A percentile compares a stretch with the other conserved stretches of the same genome.
These are phyloP conservation scores for Lojkania enalia DNA, from an alignment of 2,329 filamentous ascomycete genomes.

Conservation along the genomic window DNA sequence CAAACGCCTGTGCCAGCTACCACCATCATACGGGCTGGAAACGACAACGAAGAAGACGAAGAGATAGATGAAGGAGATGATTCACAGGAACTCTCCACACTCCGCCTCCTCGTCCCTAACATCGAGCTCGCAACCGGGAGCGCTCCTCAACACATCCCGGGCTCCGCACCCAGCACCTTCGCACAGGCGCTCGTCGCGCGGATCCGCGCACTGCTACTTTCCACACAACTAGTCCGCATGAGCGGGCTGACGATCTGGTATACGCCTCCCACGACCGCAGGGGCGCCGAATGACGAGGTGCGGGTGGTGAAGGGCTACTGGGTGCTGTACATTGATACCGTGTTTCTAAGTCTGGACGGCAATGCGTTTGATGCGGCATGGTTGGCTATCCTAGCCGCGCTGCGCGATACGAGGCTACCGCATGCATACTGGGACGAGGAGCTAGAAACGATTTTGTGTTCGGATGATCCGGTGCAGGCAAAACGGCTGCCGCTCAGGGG, in stretches of 20 bases:
- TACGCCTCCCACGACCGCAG: conserved; percentile 50
- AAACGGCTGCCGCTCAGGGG: conserved; percentile 63
- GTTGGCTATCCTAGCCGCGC: conserved; percentile 78
- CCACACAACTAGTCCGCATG: conserved; percentile 66
- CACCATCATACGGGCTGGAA: conserved; percentile 16
- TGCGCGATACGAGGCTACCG: conserved; percentile 77
- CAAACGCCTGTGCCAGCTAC: conserved; percentile 21
- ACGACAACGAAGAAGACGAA: conserved; percentile 11
- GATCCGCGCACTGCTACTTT: conserved; percentile 75
- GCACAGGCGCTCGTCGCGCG: conserved; percentile 86
- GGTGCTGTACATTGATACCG: conserved; percentile 92
- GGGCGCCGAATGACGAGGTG: conserved; percentile 52
- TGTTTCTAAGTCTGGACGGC: conserved; percentile 90
- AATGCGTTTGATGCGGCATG: conserved; percentile 92
- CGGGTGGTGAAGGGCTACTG: conserved; percentile 80
- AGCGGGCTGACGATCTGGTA: conserved; percentile 76
- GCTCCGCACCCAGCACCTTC: conserved; percentile 74
- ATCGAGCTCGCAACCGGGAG: conserved; percentile 90
- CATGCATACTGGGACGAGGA: conserved; percentile 82
- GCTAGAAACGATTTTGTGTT: conserved; percentile 76
- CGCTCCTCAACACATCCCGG: conserved; percentile 81
- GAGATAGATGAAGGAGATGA: conserved; percentile 19
- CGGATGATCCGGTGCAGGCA: conserved; percentile 59
- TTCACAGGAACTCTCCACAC: conserved; percentile 44
- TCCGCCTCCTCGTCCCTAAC: conserved; percentile 86